phyloP scores from a whole-genome alignment of 805 yeast genomes.

The Ogataea allantospora region DNA sequence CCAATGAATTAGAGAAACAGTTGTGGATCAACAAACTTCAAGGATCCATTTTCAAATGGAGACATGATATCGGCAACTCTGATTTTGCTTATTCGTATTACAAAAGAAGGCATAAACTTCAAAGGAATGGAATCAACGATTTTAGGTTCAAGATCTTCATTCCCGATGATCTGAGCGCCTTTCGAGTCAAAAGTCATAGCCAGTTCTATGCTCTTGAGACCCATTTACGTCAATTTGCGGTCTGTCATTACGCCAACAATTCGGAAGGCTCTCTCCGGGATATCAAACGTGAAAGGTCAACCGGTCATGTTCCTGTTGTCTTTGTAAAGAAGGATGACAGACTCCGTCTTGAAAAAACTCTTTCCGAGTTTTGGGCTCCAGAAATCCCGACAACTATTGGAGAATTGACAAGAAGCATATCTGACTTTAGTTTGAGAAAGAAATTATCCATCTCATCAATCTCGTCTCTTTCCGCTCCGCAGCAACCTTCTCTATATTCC shows the following conservation, averaged over 20 bases:
- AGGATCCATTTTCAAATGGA: constrained; percentile 9
- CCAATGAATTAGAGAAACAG: constrained; percentile 33
- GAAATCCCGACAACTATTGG: constrained; percentile 23
- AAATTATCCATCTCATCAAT: constrained; percentile 20
- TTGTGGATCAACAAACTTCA: constrained; percentile 41
- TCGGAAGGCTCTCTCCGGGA: constrained; percentile 14
- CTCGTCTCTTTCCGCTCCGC: constrained; percentile 14
- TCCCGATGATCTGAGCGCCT: constrained; percentile 16
- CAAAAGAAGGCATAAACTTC: constrained; percentile 16
- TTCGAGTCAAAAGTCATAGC: constrained; percentile 15
- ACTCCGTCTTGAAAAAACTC: constrained; percentile 25
- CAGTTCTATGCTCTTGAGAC: constrained; percentile 25
- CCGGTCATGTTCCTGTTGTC: constrained; percentile 1
- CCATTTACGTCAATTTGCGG: constrained; percentile 24
- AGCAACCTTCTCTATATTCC: constrained; percentile 5
- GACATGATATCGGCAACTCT: constrained; percentile 34
- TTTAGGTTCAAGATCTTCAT: constrained; percentile 17
- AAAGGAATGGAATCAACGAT: constrained; percentile 8
- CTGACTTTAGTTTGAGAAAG: constrained; percentile 19
- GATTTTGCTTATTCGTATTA: constrained; percentile 28
- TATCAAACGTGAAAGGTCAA: constrained; percentile 8
- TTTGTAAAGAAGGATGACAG: constrained; percentile 23
- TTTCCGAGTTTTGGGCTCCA: constrained; percentile 35
- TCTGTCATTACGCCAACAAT: constrained; percentile 11
- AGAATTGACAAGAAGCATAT: constrained; percentile 19